Conservation (phyloP, 805 yeast species). For the Wickerhamiella kurtzmanii region DNA sequence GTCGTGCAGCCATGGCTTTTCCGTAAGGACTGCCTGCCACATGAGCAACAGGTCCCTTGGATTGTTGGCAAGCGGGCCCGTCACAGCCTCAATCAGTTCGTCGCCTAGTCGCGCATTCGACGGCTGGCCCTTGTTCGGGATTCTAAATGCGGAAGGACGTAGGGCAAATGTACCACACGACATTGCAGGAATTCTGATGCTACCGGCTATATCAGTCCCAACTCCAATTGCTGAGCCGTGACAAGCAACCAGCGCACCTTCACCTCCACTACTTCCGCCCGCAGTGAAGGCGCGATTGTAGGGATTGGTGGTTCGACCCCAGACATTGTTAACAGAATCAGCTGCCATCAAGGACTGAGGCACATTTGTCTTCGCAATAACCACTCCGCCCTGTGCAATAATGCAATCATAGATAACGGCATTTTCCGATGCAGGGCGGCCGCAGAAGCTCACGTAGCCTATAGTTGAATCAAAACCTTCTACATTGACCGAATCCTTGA, state of each 20-base stretch:
- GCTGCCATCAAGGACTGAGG: slow-evolving; percentile 45
- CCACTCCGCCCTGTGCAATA: slow-evolving; percentile 41
- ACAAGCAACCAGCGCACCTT: slow-evolving; percentile 34
- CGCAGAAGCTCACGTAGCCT: slow-evolving; percentile 17
- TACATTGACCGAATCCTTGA: slow-evolving; percentile 51
- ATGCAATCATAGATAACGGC: slow-evolving; percentile 36
- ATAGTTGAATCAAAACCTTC: slow-evolving; percentile 41
- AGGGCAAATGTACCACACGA: slow-evolving; percentile 32
- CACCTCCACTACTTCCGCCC: slow-evolving; percentile 46
- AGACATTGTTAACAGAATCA: slow-evolving; percentile 34
- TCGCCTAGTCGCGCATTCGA: slow-evolving; percentile 25
- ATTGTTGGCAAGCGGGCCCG: slow-evolving; percentile 13
- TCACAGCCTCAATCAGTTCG: not conserved
- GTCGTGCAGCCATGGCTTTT: slow-evolving; percentile 45
- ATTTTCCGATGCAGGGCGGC: slow-evolving; percentile 35
- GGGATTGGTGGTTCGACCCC: slow-evolving; percentile 37
- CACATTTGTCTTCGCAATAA: slow-evolving; percentile 46
- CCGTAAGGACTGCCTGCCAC: slow-evolving; percentile 32
- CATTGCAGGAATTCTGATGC: slow-evolving; percentile 37
- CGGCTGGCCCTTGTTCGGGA: slow-evolving; percentile 16
- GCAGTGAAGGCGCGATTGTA: slow-evolving; percentile 31
- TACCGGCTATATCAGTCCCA: slow-evolving; percentile 43
- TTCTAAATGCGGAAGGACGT: slow-evolving; percentile 35
- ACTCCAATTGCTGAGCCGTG: slow-evolving; percentile 37
- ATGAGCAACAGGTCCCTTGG: slow-evolving; percentile 37